phyloP scores from a whole-genome alignment of 352 stramenopile genomes.

The Phytophthora colocasiae region DNA sequence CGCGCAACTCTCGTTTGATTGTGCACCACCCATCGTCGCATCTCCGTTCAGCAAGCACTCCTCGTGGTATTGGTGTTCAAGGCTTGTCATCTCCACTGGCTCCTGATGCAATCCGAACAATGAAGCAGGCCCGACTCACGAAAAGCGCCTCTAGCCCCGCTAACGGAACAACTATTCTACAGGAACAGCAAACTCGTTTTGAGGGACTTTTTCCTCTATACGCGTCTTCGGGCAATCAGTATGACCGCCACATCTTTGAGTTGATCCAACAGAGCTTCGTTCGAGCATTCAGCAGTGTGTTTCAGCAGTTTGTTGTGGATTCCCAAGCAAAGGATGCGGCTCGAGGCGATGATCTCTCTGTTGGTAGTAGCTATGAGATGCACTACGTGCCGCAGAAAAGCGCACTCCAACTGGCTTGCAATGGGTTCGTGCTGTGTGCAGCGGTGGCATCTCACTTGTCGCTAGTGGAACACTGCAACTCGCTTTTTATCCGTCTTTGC shows the following conservation, averaged over 20 bases:
- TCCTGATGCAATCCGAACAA: conserved; percentile 33
- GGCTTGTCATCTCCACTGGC: conserved; percentile 16
- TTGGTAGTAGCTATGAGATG: conserved; percentile 39
- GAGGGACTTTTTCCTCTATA: conserved; percentile 19
- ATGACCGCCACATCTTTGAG: conserved; percentile 78
- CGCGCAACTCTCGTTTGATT: conserved; percentile 66
- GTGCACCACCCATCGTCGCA: conserved; percentile 52
- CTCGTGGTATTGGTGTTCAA: conserved; percentile 22
- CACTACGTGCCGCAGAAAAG: conserved; percentile 77
- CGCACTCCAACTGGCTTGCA: conserved; percentile 78
- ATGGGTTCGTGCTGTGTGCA: conserved; percentile 76
- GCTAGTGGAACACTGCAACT: conserved; percentile 66
- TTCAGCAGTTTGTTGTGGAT: conserved; percentile 72
- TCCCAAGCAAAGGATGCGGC: conserved; percentile 57
- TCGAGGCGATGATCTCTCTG: conserved; percentile 29
- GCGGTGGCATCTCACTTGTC: conserved; percentile 61
- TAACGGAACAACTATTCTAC: conserved; percentile 5
- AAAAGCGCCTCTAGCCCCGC: conserved; percentile 32
- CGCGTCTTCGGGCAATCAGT: conserved; percentile 49
- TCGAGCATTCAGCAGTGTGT: conserved; percentile 71
- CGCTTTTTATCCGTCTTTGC: conserved; percentile 64
- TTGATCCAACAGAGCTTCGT: conserved; percentile 62
- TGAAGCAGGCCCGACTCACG: conserved; percentile 32
- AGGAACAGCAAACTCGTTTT: conserved; percentile 17
- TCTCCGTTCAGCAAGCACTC: conserved; percentile 32